phyloP scores from a whole-genome alignment of 2,329 filamentous ascomycete species.

The Fusarium buxicola region DNA sequence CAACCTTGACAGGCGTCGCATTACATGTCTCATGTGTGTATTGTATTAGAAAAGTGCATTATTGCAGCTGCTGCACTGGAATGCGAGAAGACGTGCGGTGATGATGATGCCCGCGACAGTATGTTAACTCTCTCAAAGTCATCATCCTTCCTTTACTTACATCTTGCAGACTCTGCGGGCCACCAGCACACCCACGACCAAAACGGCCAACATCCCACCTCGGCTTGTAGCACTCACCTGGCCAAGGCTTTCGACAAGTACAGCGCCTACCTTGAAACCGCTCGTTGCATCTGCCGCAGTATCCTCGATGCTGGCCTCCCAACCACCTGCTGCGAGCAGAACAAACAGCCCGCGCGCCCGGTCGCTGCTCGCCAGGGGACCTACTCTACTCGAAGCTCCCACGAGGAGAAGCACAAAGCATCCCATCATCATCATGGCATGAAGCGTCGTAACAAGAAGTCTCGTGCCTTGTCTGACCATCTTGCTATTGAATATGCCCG shows the following conservation, averaged over 20 bases:
- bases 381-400: background rate
- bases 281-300: constrained; percentile 53
- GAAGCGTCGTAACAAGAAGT: background rate
- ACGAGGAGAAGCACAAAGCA: background rate
- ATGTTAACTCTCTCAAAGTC: background rate
- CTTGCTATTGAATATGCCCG: background rate
- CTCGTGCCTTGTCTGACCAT: background rate
- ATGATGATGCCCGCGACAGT: constrained; percentile 22
- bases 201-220: constrained; percentile 4
- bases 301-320: constrained; percentile 47
- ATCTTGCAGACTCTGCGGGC: background rate
- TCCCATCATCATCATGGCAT: background rate
- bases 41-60: constrained; percentile 24
- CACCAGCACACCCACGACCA: constrained; percentile 13
- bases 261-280: constrained; percentile 50
- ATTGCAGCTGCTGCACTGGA: constrained; percentile 19
- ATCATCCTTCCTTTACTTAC: background rate
- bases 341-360: background rate
- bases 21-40: too few relatives aligned
- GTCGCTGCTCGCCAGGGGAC: background rate
- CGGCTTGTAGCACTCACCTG: constrained; percentile 50
- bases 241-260: constrained; percentile 51
- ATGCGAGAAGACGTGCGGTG: constrained; percentile 22
- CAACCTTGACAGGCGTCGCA: too few relatives aligned
- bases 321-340: constrained; percentile 44